These are phyloP conservation scores for Colletotrichum echinochloae DNA, from an alignment of 2,329 filamentous ascomycete genomes.

Conservation along the genomic window DNA sequence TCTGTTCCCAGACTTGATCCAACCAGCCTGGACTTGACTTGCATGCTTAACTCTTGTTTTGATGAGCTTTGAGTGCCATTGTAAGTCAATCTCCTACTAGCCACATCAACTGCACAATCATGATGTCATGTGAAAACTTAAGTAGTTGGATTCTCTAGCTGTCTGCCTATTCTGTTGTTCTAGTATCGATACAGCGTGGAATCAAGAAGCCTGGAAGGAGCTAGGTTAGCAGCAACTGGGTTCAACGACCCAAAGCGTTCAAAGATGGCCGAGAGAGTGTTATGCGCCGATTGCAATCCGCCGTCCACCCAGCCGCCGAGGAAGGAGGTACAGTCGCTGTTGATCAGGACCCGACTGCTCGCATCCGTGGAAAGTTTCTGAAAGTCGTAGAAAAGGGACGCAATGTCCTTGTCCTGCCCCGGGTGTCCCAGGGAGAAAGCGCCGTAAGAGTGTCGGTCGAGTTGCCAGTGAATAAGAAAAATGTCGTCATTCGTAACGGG, in stretches of 20 bases:
- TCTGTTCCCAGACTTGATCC: too few species aligned
- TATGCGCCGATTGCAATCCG: slow-evolving; percentile 16
- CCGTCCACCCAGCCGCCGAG: slow-evolving; percentile 25
- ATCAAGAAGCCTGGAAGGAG: background rate
- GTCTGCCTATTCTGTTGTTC: background rate
- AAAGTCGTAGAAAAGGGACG: slow-evolving; percentile 23
- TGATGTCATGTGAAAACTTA: background rate
- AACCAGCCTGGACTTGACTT: too few species aligned
- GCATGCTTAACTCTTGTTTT: too few species aligned
- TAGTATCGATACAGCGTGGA: background rate
- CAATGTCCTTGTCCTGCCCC: slow-evolving; percentile 13
- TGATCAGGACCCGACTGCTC: background rate
- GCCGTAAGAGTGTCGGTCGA: slow-evolving; percentile 21
- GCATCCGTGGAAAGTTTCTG: background rate
- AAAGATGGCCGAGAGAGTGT: slow-evolving; percentile 21
- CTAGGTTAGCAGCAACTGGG: background rate
- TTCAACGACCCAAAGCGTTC: slow-evolving; percentile 14
- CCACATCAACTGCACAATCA: too few species aligned
- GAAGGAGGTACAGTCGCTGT: slow-evolving; percentile 15
- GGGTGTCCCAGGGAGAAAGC: slow-evolving; percentile 20
- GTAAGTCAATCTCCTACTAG: too few species aligned
- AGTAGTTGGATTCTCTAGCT: background rate
- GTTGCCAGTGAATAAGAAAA: slow-evolving; percentile 20
- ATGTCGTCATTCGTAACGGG: slow-evolving; percentile 22
- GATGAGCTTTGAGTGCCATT: too few species aligned